Percentiles rank a stretch among this genome's conserved stretches.
These are phyloP conservation scores for Tylopilus balloui DNA, from an alignment of 768 basidiomycete species.

Conservation along the genomic window DNA sequence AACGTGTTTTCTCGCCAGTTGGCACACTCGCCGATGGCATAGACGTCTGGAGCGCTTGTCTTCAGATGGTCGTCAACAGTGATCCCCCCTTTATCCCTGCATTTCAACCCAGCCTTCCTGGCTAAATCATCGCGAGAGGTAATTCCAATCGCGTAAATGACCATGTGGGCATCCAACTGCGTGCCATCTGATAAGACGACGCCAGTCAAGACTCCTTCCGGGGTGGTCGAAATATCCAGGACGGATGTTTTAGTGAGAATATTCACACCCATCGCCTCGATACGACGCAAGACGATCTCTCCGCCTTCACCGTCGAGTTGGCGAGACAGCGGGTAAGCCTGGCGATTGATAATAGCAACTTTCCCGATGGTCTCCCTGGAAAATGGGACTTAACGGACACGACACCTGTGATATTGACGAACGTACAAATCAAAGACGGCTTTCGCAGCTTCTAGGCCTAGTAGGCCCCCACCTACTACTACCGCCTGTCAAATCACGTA, in stretches of 20 bases:
- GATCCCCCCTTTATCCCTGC: constrained; percentile 50
- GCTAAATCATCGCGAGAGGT: constrained; percentile 68
- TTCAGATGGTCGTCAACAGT: constrained; percentile 51
- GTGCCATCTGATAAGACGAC: constrained; percentile 47
- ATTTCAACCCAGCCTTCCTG: constrained; percentile 45
- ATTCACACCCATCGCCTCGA: constrained; percentile 56
- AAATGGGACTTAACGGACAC: background rate
- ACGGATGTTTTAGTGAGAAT: constrained; percentile 44
- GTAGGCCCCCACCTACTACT: constrained; percentile 66
- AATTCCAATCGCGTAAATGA: constrained; percentile 69
- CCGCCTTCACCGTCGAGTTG: constrained; percentile 56
- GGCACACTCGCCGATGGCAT: constrained; percentile 76
- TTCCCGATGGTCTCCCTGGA: constrained; percentile 35
- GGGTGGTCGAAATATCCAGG: constrained; percentile 35
- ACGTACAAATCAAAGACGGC: constrained; percentile 55
- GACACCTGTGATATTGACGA: background rate
- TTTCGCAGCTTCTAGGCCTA: constrained; percentile 74
- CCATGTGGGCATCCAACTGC: constrained; percentile 46
- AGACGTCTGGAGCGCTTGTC: constrained; percentile 57
- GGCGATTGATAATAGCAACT: constrained; percentile 52
- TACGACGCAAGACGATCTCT: constrained; percentile 55
- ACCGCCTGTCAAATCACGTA: constrained; percentile 2
- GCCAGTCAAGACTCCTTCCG: constrained; percentile 40
- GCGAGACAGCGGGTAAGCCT: constrained; percentile 50
- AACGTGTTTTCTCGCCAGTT: constrained; percentile 64